Evolutionary conservation across 768 basidiomycete species (phyloP).

Genomic region (Tulasnella calospora): DNA sequence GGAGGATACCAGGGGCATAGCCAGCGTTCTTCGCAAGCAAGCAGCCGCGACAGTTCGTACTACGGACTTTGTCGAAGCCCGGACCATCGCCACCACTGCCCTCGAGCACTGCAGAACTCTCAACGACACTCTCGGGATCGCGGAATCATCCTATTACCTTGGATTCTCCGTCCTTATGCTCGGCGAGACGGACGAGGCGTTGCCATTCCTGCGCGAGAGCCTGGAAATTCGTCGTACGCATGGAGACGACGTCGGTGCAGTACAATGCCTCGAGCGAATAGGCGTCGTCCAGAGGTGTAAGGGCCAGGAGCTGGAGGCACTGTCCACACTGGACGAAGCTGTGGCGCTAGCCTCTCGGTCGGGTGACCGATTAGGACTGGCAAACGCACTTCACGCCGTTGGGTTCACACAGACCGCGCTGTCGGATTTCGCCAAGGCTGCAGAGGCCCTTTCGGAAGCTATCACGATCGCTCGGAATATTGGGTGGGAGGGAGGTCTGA

Average conservation of each 20-base stretch:
- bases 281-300: background rate
- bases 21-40: background rate
- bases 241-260: background rate
- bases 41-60: background rate
- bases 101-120: background rate
- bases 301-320: background rate
- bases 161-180: background rate
- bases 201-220: background rate
- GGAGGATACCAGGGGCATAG: background rate
- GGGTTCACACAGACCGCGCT: background rate
- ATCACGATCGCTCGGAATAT: background rate
- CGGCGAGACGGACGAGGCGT: background rate
- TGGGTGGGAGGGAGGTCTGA: background rate
- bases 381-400: background rate
- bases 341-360: background rate
- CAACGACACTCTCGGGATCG: background rate
- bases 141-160: background rate
- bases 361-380: background rate
- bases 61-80: background rate
- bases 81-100: background rate
- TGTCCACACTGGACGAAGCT: background rate
- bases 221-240: background rate
- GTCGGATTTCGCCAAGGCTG: background rate
- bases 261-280: background rate
- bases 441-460: background rate